These are phyloP conservation scores for Thermothielavioides terrestris DNA, from an alignment of 495 filamentous ascomycete genomes.

Conservation along the genomic window DNA sequence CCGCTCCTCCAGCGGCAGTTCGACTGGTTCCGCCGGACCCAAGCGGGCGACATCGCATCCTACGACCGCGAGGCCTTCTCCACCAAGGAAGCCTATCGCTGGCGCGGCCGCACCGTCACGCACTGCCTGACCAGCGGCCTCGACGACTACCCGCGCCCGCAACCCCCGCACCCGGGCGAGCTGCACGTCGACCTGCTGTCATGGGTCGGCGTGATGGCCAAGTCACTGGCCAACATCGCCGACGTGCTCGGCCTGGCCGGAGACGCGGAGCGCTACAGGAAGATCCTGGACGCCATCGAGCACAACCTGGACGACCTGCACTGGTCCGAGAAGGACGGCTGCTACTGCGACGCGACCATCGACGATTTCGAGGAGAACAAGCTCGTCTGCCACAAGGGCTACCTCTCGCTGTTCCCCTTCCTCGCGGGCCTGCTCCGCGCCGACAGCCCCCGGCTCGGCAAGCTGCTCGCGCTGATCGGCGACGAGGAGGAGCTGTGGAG, in stretches of 20 bases:
- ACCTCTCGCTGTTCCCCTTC: conserved; percentile 91
- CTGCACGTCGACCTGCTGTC: conserved; percentile 90
- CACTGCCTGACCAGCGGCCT: conserved; percentile 90
- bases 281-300: conserved; percentile 66
- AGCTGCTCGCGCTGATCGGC: conserved; percentile 64
- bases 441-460: conserved; percentile 62
- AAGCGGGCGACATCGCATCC: conserved; percentile 78
- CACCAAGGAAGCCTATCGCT: conserved; percentile 83
- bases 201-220: conserved; percentile 94
- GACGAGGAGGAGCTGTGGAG: conserved; percentile 84
- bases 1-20: conserved; percentile 89
- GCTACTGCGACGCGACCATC: conserved; percentile 91
- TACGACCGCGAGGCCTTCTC: conserved; percentile 87
- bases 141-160: conserved; percentile 90
- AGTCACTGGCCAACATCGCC: conserved; percentile 70
- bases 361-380: conserved; percentile 88
- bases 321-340: conserved; percentile 70
- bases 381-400: conserved; percentile 93
- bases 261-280: conserved; percentile 63
- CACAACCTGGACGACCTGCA: conserved; percentile 91
- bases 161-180: conserved; percentile 96
- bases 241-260: conserved; percentile 59
- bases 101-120: conserved; percentile 79
- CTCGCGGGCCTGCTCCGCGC: conserved; percentile 64
- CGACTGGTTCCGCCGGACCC: conserved; percentile 88